Base-by-base conservation (phyloP, 2,329 filamentous ascomycete genomes). In the Juglanconis oblonga region DNA sequence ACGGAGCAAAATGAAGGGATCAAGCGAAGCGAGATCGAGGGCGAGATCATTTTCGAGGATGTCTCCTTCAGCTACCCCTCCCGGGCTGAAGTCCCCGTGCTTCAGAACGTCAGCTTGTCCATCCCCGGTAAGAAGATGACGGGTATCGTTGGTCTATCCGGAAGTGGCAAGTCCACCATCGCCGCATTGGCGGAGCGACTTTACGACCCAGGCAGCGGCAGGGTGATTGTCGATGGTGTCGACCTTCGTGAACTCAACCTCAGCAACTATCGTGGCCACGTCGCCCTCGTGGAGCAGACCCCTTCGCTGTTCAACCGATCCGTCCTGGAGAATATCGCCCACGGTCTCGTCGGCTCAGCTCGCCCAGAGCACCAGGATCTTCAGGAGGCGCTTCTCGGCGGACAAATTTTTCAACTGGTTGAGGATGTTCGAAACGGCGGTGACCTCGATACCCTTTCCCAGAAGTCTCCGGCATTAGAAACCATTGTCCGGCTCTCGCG, bases 71-170 rank as follows among this genome's bases (percentile, higher is more conserved):
- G 73, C 8, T 82, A 81, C 47, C 68, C 73, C 1, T 79, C 78
- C 0, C 70, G 78, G 3, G 76, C 77, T 3, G 71, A 77, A 24
- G 66, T 76, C 7, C 66, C 67, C 0, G 76, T 80, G 4, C 71
- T 84, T 1, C 73, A 77, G 32, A 71, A 72, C 2, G 70, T 81
- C 42, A 68, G 66, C 64, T 52, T 76, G 4, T 64, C 63, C 13
- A 71, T 77, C 64, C 69, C 74, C 14, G 71, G 76, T 17, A 74
- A 76, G 35, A 78, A 80, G 64, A 73, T 77, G 61, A 86, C 83
- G 0, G 84, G 82, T 3, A 76, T 87, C 36, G 83, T 87, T 1
- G 84, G 84, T 0, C 76, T 82, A 0, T 85, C 81, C 1, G 83
- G 83, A 1, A 83, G 80, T 58, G 83, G 82, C 3, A 85, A 86